Evolutionary conservation across 805 yeast genomes (phyloP), one percentile per base, ranked within the genome.

Genomic region (Cyberlindnera maritima): DNA sequence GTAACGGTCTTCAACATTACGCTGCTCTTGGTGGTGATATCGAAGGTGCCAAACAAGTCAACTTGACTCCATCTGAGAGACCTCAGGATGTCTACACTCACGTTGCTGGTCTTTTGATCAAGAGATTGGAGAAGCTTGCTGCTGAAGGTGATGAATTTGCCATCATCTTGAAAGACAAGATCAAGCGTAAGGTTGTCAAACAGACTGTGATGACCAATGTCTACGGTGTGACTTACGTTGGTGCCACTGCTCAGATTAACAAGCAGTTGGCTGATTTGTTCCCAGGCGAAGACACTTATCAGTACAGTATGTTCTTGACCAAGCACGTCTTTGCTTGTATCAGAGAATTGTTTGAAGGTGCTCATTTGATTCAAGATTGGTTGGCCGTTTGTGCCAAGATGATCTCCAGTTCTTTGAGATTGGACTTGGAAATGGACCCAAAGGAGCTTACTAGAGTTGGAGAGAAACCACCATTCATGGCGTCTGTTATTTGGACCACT

Each of bases 131-230:
- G 38, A 62, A 64, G 12, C 86, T 79, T 33, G 80, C 79, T 6
- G 77, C 64, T 11, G 66, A 68, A 2, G 86, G 83, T 10, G 73
- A 77, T 50, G 75, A 74, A 46, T 65, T 67, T 46, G 92, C 91
- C 1, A 47, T 47, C 11, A 15, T 53, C 3, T 42, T 60, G 35
- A 71, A 76, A 47, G 86, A 83, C 43, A 76, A 81, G 49, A 78
- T 92, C 47, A 77, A 83, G 17, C 78, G 99, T 58, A 92, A 92
- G 62, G 84, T 94, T 39, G 96, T 94, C 32, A 92, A 92, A 63
- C 99, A 92, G 64, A 89, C 99, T 0, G 98, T 92, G 21, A 92
- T 92, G 99, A 92, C 99, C 0, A 91, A 90, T 60, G 99, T 92
- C 32, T 92, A 92, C 63, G 99, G 99, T 59, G 99, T 92, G 12